Percentiles rank a stretch among this genome's conserved stretches.
These are phyloP conservation scores for Nematocida sp. DNA, from an alignment of 371 early-diverging fungal genomes.

Conservation along the genomic window DNA sequence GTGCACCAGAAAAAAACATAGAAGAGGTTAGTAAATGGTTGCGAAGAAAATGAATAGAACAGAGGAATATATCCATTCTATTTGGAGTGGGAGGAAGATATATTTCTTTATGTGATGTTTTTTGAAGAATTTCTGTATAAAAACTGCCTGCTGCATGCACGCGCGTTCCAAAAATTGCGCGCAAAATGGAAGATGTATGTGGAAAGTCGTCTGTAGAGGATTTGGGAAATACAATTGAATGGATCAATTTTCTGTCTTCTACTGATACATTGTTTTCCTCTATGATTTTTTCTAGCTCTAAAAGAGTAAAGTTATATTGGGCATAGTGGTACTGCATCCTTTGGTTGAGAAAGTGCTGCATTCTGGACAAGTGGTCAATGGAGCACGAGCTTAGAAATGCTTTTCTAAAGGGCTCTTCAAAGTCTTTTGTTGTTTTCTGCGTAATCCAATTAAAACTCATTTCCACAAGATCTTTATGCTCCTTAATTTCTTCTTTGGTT, in stretches of 20 bases:
- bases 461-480: not conserved
- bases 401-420: not conserved
- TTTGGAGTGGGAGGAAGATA: constrained; percentile 13
- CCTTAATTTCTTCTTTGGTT: not conserved
- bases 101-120: constrained; percentile 15
- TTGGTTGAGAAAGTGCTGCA: constrained; percentile 22
- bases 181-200: not conserved
- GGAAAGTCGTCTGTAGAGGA: constrained; percentile 5
- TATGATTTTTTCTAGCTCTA: constrained; percentile 20
- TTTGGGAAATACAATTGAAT: constrained; percentile 12
- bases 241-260: constrained; percentile 7
- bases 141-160: constrained; percentile 6
- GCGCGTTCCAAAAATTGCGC: constrained; percentile 22
- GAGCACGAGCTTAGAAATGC: not conserved
- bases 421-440: not conserved
- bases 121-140: constrained; percentile 5
- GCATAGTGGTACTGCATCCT: constrained; percentile 28
- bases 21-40: constrained; percentile 24
- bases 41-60: constrained; percentile 24
- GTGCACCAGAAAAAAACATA: constrained; percentile 16
- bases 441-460: too few relatives aligned
- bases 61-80: constrained; percentile 10
- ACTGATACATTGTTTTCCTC: not conserved
- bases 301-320: constrained; percentile 15
- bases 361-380: not conserved